These are phyloP conservation scores for Cladosporium halotolerans DNA, from an alignment of 2,329 filamentous ascomycete species.

Conservation along the genomic window DNA sequence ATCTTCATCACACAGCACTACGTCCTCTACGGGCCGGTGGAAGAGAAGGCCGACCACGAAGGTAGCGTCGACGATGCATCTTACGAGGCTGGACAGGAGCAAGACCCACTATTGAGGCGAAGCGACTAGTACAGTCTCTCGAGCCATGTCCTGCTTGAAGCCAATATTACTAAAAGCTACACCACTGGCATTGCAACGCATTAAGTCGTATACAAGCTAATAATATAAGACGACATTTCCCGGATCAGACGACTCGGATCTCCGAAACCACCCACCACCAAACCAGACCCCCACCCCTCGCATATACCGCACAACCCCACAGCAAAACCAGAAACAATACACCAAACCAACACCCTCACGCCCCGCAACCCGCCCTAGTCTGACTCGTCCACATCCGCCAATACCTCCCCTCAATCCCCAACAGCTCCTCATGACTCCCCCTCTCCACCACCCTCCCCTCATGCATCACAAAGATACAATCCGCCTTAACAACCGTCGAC, in stretches of 20 bases:
- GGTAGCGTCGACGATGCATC: not conserved
- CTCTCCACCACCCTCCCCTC: conserved; percentile 66
- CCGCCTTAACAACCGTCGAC: conserved; percentile 69
- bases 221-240: no score
- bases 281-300: no score
- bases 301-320: no score
- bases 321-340: no score
- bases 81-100: not conserved
- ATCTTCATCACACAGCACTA: conserved; percentile 89
- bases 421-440: conserved; percentile 67
- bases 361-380: not conserved
- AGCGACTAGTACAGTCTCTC: no score
- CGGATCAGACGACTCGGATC: no score
- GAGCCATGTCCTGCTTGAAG: no score
- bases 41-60: conserved; percentile 13
- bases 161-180: no score
- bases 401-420: conserved; percentile 38
- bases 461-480: conserved; percentile 70
- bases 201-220: no score
- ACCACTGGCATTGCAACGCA: no score
- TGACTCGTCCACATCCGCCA: conserved; percentile 30
- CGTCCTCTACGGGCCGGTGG: conserved; percentile 55
- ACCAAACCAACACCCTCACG: no score
- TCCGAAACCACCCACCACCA: no score
- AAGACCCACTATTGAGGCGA: not conserved